These are phyloP conservation scores for Cystobasidium ongulense DNA, from an alignment of 768 basidiomycete species.

Conservation along the genomic window DNA sequence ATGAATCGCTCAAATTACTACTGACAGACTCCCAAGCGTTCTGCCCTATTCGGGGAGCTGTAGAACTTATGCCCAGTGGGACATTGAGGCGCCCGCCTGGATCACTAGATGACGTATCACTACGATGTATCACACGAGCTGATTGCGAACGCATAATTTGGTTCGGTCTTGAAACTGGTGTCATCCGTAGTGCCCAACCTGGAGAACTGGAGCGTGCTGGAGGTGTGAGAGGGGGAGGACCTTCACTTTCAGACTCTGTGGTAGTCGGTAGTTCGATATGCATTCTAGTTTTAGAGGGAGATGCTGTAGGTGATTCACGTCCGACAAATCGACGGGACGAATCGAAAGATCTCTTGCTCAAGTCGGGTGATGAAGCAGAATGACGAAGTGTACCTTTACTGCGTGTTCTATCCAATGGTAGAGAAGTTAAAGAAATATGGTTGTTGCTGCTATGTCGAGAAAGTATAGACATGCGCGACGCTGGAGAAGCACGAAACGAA, in stretches of 20 bases:
- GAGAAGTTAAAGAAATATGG: background rate
- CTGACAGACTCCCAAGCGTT: background rate
- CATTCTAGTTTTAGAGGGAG: background rate
- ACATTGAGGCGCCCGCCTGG: slow-evolving; percentile 13
- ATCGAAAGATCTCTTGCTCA: background rate
- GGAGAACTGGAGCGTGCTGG: background rate
- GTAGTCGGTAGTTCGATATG: slow-evolving; percentile 4
- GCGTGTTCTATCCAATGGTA: background rate
- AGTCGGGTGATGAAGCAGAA: slow-evolving; percentile 13
- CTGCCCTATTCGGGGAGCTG: background rate
- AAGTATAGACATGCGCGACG: background rate
- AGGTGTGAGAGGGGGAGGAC: slow-evolving; percentile 22
- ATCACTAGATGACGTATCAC: slow-evolving; percentile 9
- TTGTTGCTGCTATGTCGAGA: background rate
- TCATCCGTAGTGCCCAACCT: slow-evolving; percentile 18
- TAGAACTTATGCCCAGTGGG: slow-evolving; percentile 22
- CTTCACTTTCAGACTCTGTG: background rate
- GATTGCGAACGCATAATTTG: background rate
- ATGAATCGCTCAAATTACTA: background rate
- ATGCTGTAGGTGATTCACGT: background rate
- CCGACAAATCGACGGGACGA: background rate
- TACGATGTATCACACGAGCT: background rate
- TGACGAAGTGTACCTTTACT: background rate
- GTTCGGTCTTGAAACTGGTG: background rate
- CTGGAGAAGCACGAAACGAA: background rate